Conservation (phyloP, 1,284 basidiomycete genomes). For the Rhizoctonia solani region DNA sequence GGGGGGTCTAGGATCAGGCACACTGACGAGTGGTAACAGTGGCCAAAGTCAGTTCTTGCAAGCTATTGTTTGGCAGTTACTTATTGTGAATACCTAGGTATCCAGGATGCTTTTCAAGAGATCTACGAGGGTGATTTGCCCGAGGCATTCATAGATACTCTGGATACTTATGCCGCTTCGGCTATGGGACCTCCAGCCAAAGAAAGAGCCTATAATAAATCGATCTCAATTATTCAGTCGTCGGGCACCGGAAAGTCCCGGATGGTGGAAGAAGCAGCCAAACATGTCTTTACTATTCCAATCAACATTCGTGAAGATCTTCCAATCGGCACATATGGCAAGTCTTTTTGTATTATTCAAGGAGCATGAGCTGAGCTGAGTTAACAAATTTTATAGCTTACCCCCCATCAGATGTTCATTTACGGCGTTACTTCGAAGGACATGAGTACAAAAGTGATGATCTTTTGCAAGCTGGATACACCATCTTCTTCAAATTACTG, state of each 20-base stretch:
- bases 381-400: not conserved
- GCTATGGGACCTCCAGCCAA: too few species aligned
- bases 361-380: not conserved
- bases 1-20: too few species aligned
- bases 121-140: too few species aligned
- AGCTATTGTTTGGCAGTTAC: too few species aligned
- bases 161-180: too few species aligned
- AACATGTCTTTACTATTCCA: not conserved
- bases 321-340: not conserved
- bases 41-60: too few species aligned
- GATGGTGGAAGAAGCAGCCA: not conserved
- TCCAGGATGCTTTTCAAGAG: too few species aligned
- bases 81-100: too few species aligned
- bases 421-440: not conserved
- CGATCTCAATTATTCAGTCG: constrained; percentile 3
- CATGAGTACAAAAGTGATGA: not conserved
- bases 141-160: too few species aligned
- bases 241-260: constrained; percentile 6
- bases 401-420: not conserved
- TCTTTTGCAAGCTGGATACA: not conserved
- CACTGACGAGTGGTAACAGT: too few species aligned
- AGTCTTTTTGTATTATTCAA: not conserved
- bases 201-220: not conserved
- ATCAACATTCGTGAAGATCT: not conserved
- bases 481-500: not conserved